Conservation (phyloP, 108 stramenopile species). For the Halocafeteria seosinensis region DNA sequence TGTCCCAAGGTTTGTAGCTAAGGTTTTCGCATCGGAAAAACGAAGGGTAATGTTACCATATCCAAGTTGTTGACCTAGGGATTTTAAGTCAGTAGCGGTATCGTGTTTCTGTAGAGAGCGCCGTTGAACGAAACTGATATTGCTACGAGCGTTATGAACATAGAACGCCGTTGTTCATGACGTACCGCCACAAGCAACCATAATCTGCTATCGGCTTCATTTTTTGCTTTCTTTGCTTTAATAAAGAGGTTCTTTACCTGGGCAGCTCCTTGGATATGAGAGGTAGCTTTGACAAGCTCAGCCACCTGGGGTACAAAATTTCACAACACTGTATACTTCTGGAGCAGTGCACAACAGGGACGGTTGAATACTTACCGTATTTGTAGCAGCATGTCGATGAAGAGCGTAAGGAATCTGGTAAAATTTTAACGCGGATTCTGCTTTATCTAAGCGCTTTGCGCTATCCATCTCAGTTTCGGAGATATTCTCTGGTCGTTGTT, state of each 20-base stretch:
- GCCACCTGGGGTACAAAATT: constrained; percentile 6
- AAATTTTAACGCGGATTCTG: neutral
- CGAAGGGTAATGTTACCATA: constrained; percentile 1
- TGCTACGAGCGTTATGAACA: neutral
- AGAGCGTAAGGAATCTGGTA: neutral
- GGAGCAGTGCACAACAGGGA: neutral
- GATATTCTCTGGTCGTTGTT: neutral
- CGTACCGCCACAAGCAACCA: neutral
- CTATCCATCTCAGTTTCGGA: neutral
- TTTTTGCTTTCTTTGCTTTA: neutral
- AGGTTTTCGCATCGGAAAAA: neutral
- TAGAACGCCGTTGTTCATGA: neutral
- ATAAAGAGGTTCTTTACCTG: constrained; percentile 15
- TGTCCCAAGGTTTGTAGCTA: constrained; percentile 2
- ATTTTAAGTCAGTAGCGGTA: constrained; percentile 6
- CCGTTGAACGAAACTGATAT: constrained; percentile 7
- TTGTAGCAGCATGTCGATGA: neutral
- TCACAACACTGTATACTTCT: neutral
- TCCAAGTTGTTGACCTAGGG: neutral
- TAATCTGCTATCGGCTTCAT: neutral
- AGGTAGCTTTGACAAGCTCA: neutral
- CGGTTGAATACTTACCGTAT: neutral
- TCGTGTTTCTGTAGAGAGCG: constrained; percentile 1
- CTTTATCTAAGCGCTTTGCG: neutral
- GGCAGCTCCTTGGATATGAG: neutral